These are phyloP conservation scores for Polysphondylium violaceum DNA, from an alignment of 78 protist species.

Conservation along the genomic window DNA sequence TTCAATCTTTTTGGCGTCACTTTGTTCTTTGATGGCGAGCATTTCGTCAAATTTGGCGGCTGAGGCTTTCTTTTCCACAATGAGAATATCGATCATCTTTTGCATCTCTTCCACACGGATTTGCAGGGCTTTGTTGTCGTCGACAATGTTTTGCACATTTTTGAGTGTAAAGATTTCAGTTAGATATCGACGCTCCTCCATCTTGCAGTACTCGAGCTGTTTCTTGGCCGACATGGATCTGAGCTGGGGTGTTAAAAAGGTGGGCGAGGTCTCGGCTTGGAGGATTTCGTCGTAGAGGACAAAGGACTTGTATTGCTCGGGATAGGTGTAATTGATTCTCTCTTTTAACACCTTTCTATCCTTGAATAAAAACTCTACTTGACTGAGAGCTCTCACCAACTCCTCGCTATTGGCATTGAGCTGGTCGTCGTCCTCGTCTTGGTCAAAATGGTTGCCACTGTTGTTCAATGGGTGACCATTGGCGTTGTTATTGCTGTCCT, in stretches of 20 bases:
- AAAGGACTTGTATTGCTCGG: conserved; percentile 55
- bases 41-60: conserved; percentile 10
- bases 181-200: conserved; percentile 49
- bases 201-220: conserved; percentile 32
- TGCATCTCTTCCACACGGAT: conserved; percentile 67
- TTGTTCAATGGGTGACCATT: background rate
- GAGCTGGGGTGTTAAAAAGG: conserved; percentile 18
- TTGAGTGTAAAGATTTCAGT: conserved; percentile 54
- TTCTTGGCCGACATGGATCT: background rate
- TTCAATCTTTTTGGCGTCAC: background rate
- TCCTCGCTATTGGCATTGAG: conserved; percentile 13
- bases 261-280: conserved; percentile 7
- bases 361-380: conserved; percentile 41
- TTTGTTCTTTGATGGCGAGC: background rate
- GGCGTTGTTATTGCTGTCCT: background rate
- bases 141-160: conserved; percentile 55
- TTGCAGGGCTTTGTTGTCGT: conserved; percentile 38
- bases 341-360: conserved; percentile 67
- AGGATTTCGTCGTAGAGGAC: conserved; percentile 34
- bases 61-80: conserved; percentile 26
- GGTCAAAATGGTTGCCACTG: conserved; percentile 30
- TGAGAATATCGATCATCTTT: conserved; percentile 47
- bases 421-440: background rate
- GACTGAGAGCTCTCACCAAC: conserved; percentile 20
- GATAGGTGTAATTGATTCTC: conserved; percentile 58